Evolutionary conservation across 768 basidiomycete genomes (phyloP).

Genomic region (Phanerochaete carnosa): DNA sequence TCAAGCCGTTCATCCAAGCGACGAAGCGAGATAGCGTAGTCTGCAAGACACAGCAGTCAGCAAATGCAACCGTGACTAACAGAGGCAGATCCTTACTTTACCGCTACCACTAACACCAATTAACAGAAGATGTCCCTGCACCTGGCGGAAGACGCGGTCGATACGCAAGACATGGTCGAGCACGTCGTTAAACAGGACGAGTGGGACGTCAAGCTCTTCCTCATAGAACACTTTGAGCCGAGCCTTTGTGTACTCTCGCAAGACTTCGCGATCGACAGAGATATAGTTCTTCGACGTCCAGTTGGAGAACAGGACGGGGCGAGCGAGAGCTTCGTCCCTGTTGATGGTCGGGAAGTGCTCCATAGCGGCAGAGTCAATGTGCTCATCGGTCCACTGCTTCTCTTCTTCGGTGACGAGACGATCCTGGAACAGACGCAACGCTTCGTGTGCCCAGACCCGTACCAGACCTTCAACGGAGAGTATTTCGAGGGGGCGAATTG

Average conservation of each 20-base stretch:
- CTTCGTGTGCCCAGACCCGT: slow-evolving; percentile 97
- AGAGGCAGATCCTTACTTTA: slow-evolving; percentile 58
- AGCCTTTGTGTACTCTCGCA: slow-evolving; percentile 96
- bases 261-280: slow-evolving; percentile 87
- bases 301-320: slow-evolving; percentile 97
- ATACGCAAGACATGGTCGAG: slow-evolving; percentile 97
- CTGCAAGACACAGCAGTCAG: slow-evolving; percentile 36
- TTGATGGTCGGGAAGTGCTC: slow-evolving; percentile 94
- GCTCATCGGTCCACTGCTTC: slow-evolving; percentile 91
- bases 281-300: slow-evolving; percentile 99
- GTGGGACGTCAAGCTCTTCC: slow-evolving; percentile 95
- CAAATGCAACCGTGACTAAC: neutral
- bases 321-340: slow-evolving; percentile 75
- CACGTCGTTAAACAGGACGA: slow-evolving; percentile 98
- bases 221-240: slow-evolving; percentile 98
- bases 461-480: slow-evolving; percentile 93
- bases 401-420: slow-evolving; percentile 92
- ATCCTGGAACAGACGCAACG: slow-evolving; percentile 95
- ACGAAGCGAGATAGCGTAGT: slow-evolving; percentile 98
- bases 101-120: slow-evolving; percentile 99
- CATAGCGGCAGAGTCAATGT: slow-evolving; percentile 79
- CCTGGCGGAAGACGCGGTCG: slow-evolving; percentile 97
- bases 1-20: slow-evolving; percentile 99
- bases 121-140: slow-evolving; percentile 93
- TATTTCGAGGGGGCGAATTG: slow-evolving; percentile 91